Evolutionary conservation across 2,329 filamentous ascomycete species (phyloP).

Genomic region (Chaetomiaceae sp.): DNA sequence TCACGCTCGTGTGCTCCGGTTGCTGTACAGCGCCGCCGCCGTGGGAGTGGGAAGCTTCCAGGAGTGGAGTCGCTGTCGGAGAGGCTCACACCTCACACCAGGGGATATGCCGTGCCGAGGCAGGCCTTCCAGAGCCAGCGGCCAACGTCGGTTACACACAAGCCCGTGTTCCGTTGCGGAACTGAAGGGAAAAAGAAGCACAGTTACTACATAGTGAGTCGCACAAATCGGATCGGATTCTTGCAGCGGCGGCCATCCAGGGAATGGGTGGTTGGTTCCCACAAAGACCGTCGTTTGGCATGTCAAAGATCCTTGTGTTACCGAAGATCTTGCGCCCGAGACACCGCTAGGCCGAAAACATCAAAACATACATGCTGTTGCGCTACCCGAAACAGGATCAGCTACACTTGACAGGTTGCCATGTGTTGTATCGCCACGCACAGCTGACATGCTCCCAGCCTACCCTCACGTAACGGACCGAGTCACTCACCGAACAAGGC

Average conservation of each 20-base stretch:
- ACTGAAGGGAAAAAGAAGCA: not conserved
- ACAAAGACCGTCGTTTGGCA: not conserved
- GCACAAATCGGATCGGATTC: conserved; percentile 7
- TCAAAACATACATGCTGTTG: conserved; percentile 17
- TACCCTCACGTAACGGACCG: not conserved
- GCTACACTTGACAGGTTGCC: conserved; percentile 6
- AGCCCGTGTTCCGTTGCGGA: conserved; percentile 2
- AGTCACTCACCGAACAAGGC: too few relatives aligned
- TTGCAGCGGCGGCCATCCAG: not conserved
- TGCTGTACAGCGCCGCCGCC: conserved; percentile 5
- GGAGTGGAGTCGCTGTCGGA: too few relatives aligned
- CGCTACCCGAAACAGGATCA: conserved; percentile 14
- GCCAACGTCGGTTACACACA: conserved; percentile 15
- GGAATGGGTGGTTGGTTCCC: not conserved
- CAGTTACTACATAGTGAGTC: not conserved
- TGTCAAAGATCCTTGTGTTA: not conserved
- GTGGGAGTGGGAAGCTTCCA: not conserved
- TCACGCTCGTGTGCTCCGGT: not conserved
- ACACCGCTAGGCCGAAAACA: conserved; percentile 13
- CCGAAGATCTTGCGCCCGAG: conserved; percentile 19
- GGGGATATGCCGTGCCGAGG: too few relatives aligned
- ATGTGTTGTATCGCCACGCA: conserved; percentile 8
- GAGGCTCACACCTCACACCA: too few relatives aligned
- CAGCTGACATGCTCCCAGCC: too few relatives aligned
- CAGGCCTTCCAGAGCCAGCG: conserved; percentile 9